Evolutionary conservation across 164 flowering plant species (phyloP).

Genomic region (Taxillus chinensis): DNA sequence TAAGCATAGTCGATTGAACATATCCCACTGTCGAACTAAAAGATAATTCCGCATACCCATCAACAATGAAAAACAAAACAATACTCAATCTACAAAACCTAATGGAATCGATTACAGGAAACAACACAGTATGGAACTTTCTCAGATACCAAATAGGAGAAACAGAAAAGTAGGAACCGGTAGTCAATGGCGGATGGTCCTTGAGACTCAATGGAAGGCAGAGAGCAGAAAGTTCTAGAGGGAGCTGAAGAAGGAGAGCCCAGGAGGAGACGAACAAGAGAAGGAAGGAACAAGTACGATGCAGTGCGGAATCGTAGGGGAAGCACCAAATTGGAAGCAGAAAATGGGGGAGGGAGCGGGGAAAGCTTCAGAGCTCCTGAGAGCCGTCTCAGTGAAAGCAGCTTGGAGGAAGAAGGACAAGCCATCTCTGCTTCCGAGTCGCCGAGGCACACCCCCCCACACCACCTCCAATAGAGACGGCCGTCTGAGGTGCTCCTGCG

Average conservation of each 20-base stretch:
- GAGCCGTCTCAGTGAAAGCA: slow-evolving; percentile 11
- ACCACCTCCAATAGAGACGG: no score
- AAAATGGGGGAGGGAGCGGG: not conserved
- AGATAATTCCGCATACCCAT: not conserved
- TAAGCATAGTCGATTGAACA: not conserved
- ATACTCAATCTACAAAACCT: no score
- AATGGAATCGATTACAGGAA: no score
- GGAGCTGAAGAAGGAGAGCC: not conserved
- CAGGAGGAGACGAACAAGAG: slow-evolving; percentile 9
- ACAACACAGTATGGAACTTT: not conserved
- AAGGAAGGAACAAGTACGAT: not conserved
- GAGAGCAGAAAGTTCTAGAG: slow-evolving; percentile 21
- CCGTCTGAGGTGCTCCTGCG: no score
- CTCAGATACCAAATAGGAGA: no score
- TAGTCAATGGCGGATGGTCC: slow-evolving; percentile 36
- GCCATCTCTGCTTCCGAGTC: slow-evolving; percentile 7
- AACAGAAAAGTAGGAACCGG: slow-evolving; percentile 8
- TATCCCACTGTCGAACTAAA: not conserved
- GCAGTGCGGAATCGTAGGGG: not conserved
- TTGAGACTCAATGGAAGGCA: slow-evolving; percentile 11
- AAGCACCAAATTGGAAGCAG: not conserved
- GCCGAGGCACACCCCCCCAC: no score
- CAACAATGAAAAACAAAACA: not conserved
- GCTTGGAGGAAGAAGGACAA: slow-evolving; percentile 1
- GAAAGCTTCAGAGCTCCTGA: slow-evolving; percentile 7